Evolutionary conservation across 441 rosid genomes (phyloP).

Genomic region (Arabidopsis lyrata): DNA sequence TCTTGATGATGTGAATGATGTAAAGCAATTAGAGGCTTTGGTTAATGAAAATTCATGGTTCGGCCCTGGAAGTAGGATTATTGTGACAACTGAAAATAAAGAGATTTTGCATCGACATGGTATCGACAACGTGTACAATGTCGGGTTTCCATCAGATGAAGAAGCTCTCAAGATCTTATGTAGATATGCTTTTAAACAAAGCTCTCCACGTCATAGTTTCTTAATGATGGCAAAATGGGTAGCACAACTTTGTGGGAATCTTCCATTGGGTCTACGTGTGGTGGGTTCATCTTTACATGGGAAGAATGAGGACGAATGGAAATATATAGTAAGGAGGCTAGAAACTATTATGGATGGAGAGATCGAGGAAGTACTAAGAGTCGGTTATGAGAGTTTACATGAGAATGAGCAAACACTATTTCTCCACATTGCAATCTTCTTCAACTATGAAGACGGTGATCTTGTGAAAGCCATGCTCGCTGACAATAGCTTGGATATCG

Average conservation of each 20-base stretch:
- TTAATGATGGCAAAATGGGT: no score
- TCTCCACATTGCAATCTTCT: background rate
- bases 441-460: background rate
- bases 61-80: no score
- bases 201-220: no score
- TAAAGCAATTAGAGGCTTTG: no score
- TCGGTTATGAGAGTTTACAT: background rate
- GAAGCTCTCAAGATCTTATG: no score
- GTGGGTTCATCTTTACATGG: constrained; percentile 1
- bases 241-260: background rate
- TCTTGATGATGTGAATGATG: no score
- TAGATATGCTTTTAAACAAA: no score
- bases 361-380: background rate
- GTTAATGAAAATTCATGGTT: no score
- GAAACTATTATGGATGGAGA: background rate
- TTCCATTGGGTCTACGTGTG: background rate
- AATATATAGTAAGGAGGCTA: background rate
- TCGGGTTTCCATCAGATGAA: no score
- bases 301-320: background rate
- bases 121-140: no score
- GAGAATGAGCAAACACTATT: background rate
- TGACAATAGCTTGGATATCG: background rate
- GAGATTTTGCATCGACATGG: no score
- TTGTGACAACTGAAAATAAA: no score
- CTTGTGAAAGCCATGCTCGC: background rate